A percentile compares a stretch with the other conserved stretches of the same genome.
Evolutionary conservation across 371 early-diverging fungal genomes (phyloP).

Genomic region (Phascolomyces articulosus): DNA sequence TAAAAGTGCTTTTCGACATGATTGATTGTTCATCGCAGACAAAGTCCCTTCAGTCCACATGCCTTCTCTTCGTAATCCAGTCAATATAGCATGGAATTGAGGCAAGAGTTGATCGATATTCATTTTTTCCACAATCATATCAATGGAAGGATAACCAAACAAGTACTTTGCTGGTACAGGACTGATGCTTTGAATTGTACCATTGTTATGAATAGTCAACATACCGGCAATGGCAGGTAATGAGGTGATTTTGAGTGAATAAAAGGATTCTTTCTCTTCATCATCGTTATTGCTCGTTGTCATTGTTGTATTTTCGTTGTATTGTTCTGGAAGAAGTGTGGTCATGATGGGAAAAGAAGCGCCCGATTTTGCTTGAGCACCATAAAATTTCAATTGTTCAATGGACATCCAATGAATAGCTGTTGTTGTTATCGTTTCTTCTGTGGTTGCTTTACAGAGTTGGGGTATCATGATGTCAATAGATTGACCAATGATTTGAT

Average conservation of each 20-base stretch:
- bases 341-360: constrained; percentile 65
- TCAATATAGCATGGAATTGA: constrained; percentile 47
- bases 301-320: no score
- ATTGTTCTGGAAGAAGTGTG: no score
- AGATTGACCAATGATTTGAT: constrained; percentile 54
- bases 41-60: constrained; percentile 19
- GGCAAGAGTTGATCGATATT: constrained; percentile 63
- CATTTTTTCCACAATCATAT: constrained; percentile 48
- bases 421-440: neutral
- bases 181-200: constrained; percentile 66
- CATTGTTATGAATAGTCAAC: constrained; percentile 58
- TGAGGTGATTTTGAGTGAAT: constrained; percentile 56
- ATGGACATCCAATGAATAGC: constrained; percentile 47
- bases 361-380: constrained; percentile 55
- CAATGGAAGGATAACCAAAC: constrained; percentile 60
- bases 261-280: constrained; percentile 6
- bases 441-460: constrained; percentile 21
- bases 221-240: constrained; percentile 72
- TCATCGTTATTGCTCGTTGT: constrained; percentile 23
- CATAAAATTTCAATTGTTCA: constrained; percentile 63
- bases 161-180: constrained; percentile 73
- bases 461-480: constrained; percentile 55
- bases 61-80: constrained; percentile 21
- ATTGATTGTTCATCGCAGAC: constrained; percentile 28
- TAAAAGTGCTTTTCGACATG: constrained; percentile 37